These are phyloP conservation scores for Botrytis cinerea DNA, from an alignment of 2,329 filamentous ascomycete genomes.

Conservation along the genomic window DNA sequence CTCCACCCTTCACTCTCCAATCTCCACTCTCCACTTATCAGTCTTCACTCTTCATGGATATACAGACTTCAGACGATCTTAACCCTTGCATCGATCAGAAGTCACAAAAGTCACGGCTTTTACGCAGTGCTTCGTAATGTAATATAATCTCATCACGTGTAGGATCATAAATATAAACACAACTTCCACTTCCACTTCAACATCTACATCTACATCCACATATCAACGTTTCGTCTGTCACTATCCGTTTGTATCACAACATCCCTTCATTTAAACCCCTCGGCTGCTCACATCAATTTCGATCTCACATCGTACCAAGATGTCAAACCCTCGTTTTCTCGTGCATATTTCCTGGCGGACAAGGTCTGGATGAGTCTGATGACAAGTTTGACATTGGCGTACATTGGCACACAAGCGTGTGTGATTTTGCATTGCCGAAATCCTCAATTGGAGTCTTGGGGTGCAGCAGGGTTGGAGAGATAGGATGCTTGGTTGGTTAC, in stretches of 20 bases:
- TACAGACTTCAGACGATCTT: background rate
- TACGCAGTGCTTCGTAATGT: background rate
- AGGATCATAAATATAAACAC: background rate
- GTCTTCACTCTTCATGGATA: background rate
- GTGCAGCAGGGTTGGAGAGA: background rate
- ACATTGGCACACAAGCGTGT: slow-evolving; percentile 2
- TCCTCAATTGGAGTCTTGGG: background rate
- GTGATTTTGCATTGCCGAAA: background rate
- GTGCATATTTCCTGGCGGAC: slow-evolving; percentile 15
- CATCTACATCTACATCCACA: background rate
- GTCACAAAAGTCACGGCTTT: background rate
- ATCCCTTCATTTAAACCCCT: slow-evolving; percentile 1
- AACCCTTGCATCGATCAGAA: background rate
- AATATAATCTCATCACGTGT: background rate
- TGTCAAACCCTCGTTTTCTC: slow-evolving; percentile 22
- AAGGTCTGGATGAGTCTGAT: slow-evolving; percentile 6
- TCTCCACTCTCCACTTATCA: background rate
- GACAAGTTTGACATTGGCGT: slow-evolving; percentile 3
- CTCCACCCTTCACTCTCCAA: background rate
- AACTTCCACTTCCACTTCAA: background rate
- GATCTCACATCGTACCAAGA: slow-evolving; percentile 3
- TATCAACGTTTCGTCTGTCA: slow-evolving; percentile 12
- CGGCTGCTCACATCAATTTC: background rate
- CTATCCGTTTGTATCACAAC: background rate
- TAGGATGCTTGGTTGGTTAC: background rate